Evolutionary conservation across 176 grass and related monocot species (phyloP), one percentile per base, ranked within the genome.

Genomic region (Bolboschoenus planiculmis): DNA sequence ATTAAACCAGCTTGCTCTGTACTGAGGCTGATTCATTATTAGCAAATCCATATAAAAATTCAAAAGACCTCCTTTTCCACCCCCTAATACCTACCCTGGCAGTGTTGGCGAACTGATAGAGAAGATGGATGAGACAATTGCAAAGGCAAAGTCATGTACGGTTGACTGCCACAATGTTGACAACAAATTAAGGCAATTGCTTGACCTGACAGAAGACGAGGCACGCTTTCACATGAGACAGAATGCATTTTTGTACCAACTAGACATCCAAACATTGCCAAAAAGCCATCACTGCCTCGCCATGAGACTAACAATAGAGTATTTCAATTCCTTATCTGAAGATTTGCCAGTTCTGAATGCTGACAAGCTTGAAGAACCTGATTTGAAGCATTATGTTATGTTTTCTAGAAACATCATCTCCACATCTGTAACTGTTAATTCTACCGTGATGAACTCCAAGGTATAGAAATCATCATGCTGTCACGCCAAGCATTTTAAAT

Each of bases 151-250:
- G 83, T 88, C 65, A 85, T 87, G 88, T 79, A 26, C 60, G 2
- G 56, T 85, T 9, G 88, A 96, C 23, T 96, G 90, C 79, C 60
- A 36, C 73, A 96, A 91, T 86, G 68, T 91, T 84, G 90, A 91
- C 15, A 96, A 92, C 72, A 96, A 96, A 85, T 80, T 96, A 21
- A 83, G 68, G 50, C 90, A 96, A 64, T 81, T 92, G 81, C 82
- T 96, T 67, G 88, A 91, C 78, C 80, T 92, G 13, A 92, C 86
- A 68, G 90, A 96, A 87, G 86, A 92, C 74, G 93, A 96, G 85
- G 83, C 86, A 50, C 86, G 87, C 75, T 96, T 96, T 85, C 93
- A 96, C 85, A 89, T 79, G 87, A 96, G 80, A 66, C 88, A 96
- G 78, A 89, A 90, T 60, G 86, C 90, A 31, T 89, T 89, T 83